phyloP scores from a whole-genome alignment of 2,329 filamentous ascomycete species.

The Pezicula rhizophila region DNA sequence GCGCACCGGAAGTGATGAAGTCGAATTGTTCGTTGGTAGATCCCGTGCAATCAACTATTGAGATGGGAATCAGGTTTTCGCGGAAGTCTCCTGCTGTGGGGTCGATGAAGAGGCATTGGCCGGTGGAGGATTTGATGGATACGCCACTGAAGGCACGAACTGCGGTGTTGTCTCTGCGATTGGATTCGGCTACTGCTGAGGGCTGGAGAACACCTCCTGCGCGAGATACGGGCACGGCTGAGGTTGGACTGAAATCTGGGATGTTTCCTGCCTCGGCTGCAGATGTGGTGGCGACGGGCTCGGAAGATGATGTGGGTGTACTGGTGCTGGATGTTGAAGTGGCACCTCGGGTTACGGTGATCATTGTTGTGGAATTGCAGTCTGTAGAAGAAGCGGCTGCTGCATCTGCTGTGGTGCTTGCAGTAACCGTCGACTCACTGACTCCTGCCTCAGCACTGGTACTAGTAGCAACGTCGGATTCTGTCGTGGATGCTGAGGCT shows the following conservation, averaged over 20 bases:
- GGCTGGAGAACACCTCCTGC: conserved; percentile 44
- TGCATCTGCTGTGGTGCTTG: neutral
- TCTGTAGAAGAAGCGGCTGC: conserved; percentile 5
- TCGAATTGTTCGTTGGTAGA: conserved; percentile 36
- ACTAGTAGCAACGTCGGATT: neutral
- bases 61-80: conserved; percentile 37
- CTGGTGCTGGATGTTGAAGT: neutral
- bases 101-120: conserved; percentile 37
- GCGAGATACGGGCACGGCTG: conserved; percentile 41
- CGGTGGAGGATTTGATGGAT: conserved; percentile 34
- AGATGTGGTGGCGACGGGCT: conserved; percentile 3
- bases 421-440: neutral
- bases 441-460: neutral
- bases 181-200: conserved; percentile 41
- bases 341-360: neutral
- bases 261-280: neutral
- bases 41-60: conserved; percentile 32
- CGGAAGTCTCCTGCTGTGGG: conserved; percentile 39
- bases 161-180: conserved; percentile 34
- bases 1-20: conserved; percentile 40
- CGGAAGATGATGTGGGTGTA: conserved; percentile 1
- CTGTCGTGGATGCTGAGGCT: conserved; percentile 1
- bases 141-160: conserved; percentile 33
- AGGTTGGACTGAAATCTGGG: conserved; percentile 29
- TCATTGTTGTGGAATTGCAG: neutral